Conservation (phyloP, 192 early-diverging fungal genomes). For the Rhizophagus prolifer region DNA sequence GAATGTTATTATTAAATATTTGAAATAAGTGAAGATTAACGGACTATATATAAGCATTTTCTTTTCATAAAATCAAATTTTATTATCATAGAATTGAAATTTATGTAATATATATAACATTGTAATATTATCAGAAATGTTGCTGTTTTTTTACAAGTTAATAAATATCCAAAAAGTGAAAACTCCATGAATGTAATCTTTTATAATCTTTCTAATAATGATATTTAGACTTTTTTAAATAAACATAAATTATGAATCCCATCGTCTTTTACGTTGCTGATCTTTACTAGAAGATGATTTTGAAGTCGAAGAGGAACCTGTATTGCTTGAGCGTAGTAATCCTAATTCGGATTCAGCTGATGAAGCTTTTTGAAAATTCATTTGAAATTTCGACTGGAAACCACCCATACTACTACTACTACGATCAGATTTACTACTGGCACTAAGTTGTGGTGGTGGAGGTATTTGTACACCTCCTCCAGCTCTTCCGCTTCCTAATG, state of each 20-base stretch:
- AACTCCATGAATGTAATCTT: not conserved
- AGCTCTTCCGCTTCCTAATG: conserved; percentile 15
- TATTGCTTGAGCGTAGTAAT: not conserved
- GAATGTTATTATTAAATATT: too few species aligned
- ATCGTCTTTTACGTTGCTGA: conserved; percentile 19
- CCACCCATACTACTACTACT: not conserved
- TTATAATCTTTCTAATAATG: not conserved
- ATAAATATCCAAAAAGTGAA: not conserved
- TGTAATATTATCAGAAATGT: not conserved
- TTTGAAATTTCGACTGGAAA: conserved; percentile 8
- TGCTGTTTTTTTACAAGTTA: not conserved
- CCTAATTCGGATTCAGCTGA: conserved; percentile 16
- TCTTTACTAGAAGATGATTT: not conserved
- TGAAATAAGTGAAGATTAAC: not conserved
- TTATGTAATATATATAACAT: not conserved
- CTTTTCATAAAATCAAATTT: not conserved
- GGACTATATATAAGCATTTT: not conserved
- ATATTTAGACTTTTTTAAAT: not conserved
- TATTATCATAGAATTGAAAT: not conserved
- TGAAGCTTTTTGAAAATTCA: conserved; percentile 31
- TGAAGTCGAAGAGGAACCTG: not conserved
- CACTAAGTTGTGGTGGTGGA: conserved; percentile 18
- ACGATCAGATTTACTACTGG: not conserved
- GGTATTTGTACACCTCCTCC: conserved; percentile 18
- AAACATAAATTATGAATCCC: conserved; percentile 13